phyloP scores from a whole-genome alignment of 2,329 filamentous ascomycete species.

The Claviceps sp. region DNA sequence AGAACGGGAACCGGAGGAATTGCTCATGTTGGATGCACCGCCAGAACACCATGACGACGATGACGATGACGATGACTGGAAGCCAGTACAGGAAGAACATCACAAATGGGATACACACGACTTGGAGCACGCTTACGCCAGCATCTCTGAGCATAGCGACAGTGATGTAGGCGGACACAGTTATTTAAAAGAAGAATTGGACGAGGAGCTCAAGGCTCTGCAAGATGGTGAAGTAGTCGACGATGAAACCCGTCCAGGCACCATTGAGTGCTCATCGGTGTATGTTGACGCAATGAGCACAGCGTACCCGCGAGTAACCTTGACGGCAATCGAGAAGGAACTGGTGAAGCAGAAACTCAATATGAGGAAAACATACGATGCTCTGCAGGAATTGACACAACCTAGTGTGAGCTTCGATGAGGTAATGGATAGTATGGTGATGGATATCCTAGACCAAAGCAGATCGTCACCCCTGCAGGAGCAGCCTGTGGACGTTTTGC shows the following conservation, averaged over 20 bases:
- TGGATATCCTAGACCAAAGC: constrained; percentile 5
- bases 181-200: not conserved
- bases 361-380: constrained; percentile 23
- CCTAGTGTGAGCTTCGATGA: constrained; percentile 20
- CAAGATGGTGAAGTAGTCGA: not conserved
- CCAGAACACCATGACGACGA: constrained; percentile 20
- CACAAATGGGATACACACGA: not conserved
- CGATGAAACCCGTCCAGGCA: not conserved
- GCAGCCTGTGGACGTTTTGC: not conserved
- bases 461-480: not conserved
- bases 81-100: constrained; percentile 3
- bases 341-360: constrained; percentile 21
- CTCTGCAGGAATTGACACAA: constrained; percentile 20
- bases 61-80: constrained; percentile 12
- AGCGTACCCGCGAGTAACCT: constrained; percentile 29
- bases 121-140: not conserved
- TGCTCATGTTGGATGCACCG: constrained; percentile 21
- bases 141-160: not conserved
- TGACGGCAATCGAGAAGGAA: constrained; percentile 22
- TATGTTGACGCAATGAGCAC: constrained; percentile 22
- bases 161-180: constrained; percentile 7
- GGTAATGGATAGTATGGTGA: constrained; percentile 17
- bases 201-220: constrained; percentile 1
- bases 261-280: constrained; percentile 15
- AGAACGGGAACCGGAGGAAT: constrained; percentile 9